Percentiles rank a stretch among this genome's conserved stretches.
Conservation (phyloP, 352 stramenopile species). For the Globisporangium paroecandrum region DNA sequence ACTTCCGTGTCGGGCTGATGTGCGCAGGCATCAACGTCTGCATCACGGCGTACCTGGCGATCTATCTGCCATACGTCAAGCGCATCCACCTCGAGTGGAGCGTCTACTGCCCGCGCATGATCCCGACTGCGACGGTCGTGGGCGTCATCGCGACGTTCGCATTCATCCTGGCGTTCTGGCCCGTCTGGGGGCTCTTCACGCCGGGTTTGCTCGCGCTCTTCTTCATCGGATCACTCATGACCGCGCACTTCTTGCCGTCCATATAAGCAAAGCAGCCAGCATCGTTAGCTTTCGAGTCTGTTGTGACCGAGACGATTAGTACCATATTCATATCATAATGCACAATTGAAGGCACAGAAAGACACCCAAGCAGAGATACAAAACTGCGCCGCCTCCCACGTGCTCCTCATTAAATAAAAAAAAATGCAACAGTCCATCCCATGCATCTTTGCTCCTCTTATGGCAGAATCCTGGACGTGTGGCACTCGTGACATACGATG, state of each 20-base stretch:
- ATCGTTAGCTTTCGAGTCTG: background rate
- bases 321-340: background rate
- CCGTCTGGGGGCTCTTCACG: conserved; percentile 90
- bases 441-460: conserved; percentile 1
- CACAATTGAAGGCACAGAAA: background rate
- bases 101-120: conserved; percentile 91
- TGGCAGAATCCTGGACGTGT: conserved; percentile 2
- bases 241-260: conserved; percentile 90
- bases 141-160: conserved; percentile 59
- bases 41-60: conserved; percentile 83
- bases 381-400: background rate
- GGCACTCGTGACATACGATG: conserved; percentile 13
- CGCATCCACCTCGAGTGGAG: conserved; percentile 83
- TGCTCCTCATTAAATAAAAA: conserved; percentile 14
- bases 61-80: conserved; percentile 87
- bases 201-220: conserved; percentile 88
- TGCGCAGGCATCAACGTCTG: conserved; percentile 81
- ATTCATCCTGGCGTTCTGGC: conserved; percentile 89
- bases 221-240: conserved; percentile 90
- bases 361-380: background rate
- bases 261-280: conserved; percentile 34
- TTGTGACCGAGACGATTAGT: background rate
- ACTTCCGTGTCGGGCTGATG: conserved; percentile 74
- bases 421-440: background rate
- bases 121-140: conserved; percentile 80